phyloP scores from a whole-genome alignment of 164 flowering plant species.

The Liriodendron chinense region DNA sequence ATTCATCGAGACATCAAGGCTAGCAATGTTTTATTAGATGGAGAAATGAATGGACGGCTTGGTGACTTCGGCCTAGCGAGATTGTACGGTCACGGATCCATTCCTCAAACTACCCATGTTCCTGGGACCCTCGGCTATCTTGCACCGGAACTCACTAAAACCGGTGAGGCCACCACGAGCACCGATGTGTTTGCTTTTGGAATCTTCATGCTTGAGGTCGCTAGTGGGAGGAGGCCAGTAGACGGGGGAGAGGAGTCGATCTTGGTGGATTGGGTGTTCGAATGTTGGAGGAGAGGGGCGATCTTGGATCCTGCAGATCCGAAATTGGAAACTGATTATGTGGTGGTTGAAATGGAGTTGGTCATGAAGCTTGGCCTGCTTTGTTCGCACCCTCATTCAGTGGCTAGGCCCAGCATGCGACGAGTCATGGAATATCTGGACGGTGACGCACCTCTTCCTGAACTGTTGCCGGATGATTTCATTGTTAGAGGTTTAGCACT shows the following conservation, averaged over 20 bases:
- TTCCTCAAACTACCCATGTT: not conserved
- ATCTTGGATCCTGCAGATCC: conserved; percentile 15
- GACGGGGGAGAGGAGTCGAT: not conserved
- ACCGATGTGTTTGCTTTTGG: conserved; percentile 37
- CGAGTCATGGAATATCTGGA: not conserved
- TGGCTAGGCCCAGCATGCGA: conserved; percentile 6
- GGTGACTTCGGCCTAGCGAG: not conserved
- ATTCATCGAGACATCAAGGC: conserved; percentile 40
- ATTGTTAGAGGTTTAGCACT: not conserved
- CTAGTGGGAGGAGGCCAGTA: not conserved
- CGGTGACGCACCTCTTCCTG: not conserved
- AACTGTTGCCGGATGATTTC: conserved; percentile 1
- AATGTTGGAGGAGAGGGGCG: conserved; percentile 16
- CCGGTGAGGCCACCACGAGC: conserved; percentile 27
- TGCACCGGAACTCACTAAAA: conserved; percentile 33
- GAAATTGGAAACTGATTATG: conserved; percentile 9
- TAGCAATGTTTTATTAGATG: conserved; percentile 7
- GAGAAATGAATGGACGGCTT: not conserved
- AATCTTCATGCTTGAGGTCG: not conserved
- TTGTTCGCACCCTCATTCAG: conserved; percentile 6
- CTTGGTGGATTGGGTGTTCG: conserved; percentile 32
- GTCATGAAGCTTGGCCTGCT: conserved; percentile 23
- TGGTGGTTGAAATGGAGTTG: conserved; percentile 14
- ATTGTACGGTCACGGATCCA: not conserved
- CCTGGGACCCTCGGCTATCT: conserved; percentile 3